phyloP scores from a whole-genome alignment of 208 protist genomes.

The Crithidia mellificae region DNA sequence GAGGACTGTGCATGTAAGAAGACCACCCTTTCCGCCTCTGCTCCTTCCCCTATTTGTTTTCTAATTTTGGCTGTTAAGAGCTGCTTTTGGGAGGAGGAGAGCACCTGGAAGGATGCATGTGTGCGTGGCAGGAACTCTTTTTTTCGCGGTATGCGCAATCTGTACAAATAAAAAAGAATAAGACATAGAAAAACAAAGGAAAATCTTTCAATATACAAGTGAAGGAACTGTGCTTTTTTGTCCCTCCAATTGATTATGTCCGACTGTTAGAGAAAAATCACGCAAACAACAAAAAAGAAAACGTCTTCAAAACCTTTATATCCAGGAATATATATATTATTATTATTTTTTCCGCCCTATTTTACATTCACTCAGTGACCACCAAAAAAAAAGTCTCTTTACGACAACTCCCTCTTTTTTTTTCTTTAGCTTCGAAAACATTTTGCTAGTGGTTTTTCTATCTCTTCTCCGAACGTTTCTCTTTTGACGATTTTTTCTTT shows the following conservation, averaged over 20 bases:
- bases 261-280: slow-evolving; percentile 3
- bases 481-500: slow-evolving; percentile 6
- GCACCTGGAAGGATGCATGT: background rate
- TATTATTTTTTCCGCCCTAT: slow-evolving; percentile 5
- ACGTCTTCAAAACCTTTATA: slow-evolving; percentile 17
- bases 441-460: slow-evolving; percentile 11
- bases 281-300: slow-evolving; percentile 17
- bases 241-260: background rate
- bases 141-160: slow-evolving; percentile 1
- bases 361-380: slow-evolving; percentile 1
- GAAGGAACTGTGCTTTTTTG: slow-evolving; percentile 6
- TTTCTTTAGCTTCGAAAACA: slow-evolving; percentile 4
- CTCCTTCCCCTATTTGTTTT: too few species aligned
- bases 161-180: background rate
- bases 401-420: background rate
- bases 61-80: background rate
- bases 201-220: slow-evolving; percentile 9
- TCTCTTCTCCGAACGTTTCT: slow-evolving; percentile 5
- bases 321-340: slow-evolving; percentile 16
- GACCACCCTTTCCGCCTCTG: background rate
- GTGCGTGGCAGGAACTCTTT: background rate
- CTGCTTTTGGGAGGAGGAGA: background rate
- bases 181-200: slow-evolving; percentile 9
- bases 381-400: slow-evolving; percentile 7
- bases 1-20: too few species aligned